Base-by-base conservation (phyloP, 257 asterid species). In the Petunia axillaris region DNA sequence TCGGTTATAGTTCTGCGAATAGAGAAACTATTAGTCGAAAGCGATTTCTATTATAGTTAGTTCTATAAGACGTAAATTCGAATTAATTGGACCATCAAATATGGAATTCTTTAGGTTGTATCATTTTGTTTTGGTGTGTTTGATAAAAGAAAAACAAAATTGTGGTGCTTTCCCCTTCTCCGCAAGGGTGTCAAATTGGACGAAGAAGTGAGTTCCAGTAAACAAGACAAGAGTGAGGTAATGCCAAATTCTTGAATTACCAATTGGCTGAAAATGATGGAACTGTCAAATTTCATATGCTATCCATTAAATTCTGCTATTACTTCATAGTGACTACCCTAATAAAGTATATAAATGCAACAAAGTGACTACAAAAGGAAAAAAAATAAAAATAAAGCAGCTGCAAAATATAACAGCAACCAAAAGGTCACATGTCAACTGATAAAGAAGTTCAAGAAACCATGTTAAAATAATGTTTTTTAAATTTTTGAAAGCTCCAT, bases 361-460 rank as follows among this genome's bases (percentile, higher is more conserved):
- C 13, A 5, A 43, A 46, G 74, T 43, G n/a, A 36, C 37, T 11
- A 36, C 35, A 3, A 15, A 5, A 75, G 54, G 9, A 52, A 10
- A 9, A 15, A 62, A 2, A 59, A 16, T 16, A 0, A 25, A n/a
- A 70, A 25, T 4, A 46, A 65, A 65, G 53, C 74, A 65, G 52
- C 74, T 40, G 11, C 46, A 65, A 65, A 65, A 65, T 40, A 65
- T 40, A 40, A 73, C 46, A 50, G 36, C 35, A 50, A 16, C 44
- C 76, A 50, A 83, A 79, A 82, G 87, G 68, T 77, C 70, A 87
- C 79, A 84, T 81, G 83, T 81, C 68, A 80, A n/a, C 81, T n/a
- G 82, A 65, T 75, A 63, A 83, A 35, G 78, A 79, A 81, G 81
- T 64, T 75, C 54, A 53, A n/a, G 41, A 15, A 46, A 77, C 83